Percentiles rank a stretch among this genome's conserved stretches.
These are phyloP conservation scores for Syncephalastrum monosporum DNA, from an alignment of 371 early-diverging fungal genomes.

Conservation along the genomic window DNA sequence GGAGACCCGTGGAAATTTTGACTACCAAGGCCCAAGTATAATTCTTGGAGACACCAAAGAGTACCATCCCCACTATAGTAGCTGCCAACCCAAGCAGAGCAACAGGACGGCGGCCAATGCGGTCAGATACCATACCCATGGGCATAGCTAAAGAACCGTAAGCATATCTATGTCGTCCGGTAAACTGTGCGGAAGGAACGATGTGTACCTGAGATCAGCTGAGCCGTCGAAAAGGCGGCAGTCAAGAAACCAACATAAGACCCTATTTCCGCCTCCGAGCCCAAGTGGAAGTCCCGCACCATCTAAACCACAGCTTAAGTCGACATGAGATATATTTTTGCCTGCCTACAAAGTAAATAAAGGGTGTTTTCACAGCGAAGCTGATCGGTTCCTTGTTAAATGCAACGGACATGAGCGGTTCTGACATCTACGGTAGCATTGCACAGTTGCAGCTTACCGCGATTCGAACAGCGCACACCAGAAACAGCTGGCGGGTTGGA, in stretches of 20 bases:
- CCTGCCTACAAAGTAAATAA: constrained; percentile 33
- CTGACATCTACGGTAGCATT: no score
- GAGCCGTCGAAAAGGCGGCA: constrained; percentile 64
- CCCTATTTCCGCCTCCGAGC: constrained; percentile 53
- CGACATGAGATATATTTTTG: neutral
- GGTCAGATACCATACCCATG: constrained; percentile 71
- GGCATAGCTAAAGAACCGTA: constrained; percentile 28
- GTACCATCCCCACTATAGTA: constrained; percentile 62
- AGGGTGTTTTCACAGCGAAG: constrained; percentile 64
- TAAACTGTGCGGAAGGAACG: neutral
- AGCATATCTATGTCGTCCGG: neutral
- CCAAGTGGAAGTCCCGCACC: constrained; percentile 60
- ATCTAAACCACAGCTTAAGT: constrained; percentile 28
- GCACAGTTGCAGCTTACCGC: constrained; percentile 22
- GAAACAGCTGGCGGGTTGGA: constrained; percentile 52
- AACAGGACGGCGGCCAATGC: constrained; percentile 72
- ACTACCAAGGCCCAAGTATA: constrained; percentile 68
- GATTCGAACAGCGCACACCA: constrained; percentile 53
- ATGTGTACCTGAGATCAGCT: constrained; percentile 52
- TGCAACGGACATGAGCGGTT: constrained; percentile 10
- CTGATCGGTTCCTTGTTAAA: constrained; percentile 62
- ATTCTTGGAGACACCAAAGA: constrained; percentile 76
- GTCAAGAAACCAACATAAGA: constrained; percentile 68
- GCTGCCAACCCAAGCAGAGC: constrained; percentile 79
- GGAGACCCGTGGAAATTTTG: constrained; percentile 69